A percentile compares a stretch with the other conserved stretches of the same genome.
These are phyloP conservation scores for Scheffersomyces insectosa DNA, from an alignment of 1,139 yeast species.

Conservation along the genomic window DNA sequence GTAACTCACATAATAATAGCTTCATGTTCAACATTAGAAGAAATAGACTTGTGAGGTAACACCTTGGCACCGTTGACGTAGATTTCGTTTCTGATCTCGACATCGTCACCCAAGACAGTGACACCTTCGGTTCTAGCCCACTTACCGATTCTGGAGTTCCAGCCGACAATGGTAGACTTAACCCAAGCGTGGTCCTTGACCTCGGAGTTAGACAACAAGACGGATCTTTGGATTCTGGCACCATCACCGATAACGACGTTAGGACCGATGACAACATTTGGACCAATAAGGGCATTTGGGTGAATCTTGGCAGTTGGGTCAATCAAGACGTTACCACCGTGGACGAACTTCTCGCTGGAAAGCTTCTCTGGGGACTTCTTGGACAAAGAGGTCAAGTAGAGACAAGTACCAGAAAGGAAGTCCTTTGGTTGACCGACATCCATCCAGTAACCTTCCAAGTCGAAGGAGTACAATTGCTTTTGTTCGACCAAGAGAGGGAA, in stretches of 20 bases:
- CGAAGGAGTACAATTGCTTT: conserved; percentile 90
- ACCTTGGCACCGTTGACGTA: conserved; percentile 99
- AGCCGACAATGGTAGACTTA: conserved; percentile 96
- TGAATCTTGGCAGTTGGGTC: conserved; percentile 95
- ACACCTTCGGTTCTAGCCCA: conserved; percentile 99
- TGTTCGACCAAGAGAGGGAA: conserved; percentile 94
- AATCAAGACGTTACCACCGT: conserved; percentile 91
- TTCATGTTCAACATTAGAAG: conserved; percentile 95
- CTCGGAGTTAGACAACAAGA: conserved; percentile 84
- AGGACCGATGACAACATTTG: conserved; percentile 97
- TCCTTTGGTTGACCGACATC: conserved; percentile 99
- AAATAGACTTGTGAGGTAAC: conserved; percentile 96
- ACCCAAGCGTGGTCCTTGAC: conserved; percentile 98
- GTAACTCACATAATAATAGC: conserved; percentile 85
- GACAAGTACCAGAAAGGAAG: conserved; percentile 93
- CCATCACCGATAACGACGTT: conserved; percentile 96
- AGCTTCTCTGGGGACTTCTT: conserved; percentile 76
- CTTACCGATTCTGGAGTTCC: conserved; percentile 97
- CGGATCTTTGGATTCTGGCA: conserved; percentile 97
- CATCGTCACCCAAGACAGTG: conserved; percentile 98
- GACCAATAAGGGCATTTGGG: conserved; percentile 94
- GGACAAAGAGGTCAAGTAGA: conserved; percentile 84
- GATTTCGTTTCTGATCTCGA: conserved; percentile 95
- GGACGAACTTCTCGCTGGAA: conserved; percentile 67
- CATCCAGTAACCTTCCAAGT: conserved; percentile 99